Evolutionary conservation across 257 asterid species (phyloP).

Genomic region (Lycium barbarum): DNA sequence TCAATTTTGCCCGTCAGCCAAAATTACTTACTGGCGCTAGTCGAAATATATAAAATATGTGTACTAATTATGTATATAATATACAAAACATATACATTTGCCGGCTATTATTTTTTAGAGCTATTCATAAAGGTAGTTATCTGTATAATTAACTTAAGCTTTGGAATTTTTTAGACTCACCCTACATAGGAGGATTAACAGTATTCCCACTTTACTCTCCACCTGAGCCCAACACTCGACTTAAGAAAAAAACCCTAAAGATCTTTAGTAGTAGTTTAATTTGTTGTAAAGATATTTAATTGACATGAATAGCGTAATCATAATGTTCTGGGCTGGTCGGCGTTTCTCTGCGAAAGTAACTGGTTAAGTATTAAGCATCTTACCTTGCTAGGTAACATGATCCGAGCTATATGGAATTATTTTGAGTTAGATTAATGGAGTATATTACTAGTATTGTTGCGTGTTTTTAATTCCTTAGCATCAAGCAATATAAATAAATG

Average conservation of each 20-base stretch:
- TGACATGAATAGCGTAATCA: neutral
- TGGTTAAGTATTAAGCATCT: constrained; percentile 21
- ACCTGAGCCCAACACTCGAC: neutral
- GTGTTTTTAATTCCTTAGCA: neutral
- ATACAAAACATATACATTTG: too few relatives aligned
- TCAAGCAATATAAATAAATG: neutral
- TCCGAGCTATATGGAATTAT: constrained; percentile 23
- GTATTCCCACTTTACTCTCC: neutral
- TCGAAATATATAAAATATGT: too few relatives aligned
- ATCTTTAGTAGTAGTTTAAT: neutral
- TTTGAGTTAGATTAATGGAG: neutral
- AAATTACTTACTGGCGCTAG: too few relatives aligned
- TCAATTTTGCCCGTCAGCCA: too few relatives aligned
- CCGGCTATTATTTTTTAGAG: too few relatives aligned
- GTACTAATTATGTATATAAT: too few relatives aligned
- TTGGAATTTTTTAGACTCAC: too few relatives aligned
- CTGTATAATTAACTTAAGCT: too few relatives aligned
- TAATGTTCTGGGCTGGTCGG: constrained; percentile 1
- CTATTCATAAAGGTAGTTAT: too few relatives aligned
- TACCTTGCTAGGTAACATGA: constrained; percentile 16
- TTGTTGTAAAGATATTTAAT: neutral
- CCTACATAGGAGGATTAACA: too few relatives aligned
- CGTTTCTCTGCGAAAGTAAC: neutral
- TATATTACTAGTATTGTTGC: neutral
- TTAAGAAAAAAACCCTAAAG: neutral